Base-by-base conservation (phyloP, 495 filamentous ascomycete genomes). In the Lepraria neglecta region DNA sequence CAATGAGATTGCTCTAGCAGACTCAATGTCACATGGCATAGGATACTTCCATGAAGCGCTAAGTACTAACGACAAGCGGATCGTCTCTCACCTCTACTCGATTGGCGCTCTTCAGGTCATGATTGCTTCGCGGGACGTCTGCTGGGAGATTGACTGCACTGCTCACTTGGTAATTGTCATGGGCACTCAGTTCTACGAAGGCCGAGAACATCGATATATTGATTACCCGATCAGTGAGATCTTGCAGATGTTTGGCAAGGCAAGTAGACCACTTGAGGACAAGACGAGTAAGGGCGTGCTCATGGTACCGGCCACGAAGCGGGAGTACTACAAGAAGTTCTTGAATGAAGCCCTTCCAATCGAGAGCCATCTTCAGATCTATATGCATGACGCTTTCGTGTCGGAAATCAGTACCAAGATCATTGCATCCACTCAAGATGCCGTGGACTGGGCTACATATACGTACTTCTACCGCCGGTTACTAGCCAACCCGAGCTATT, bases 231-330 rank as follows among this genome's bases (percentile, higher is more conserved):
- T 97, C 63, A 92, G 87, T 68, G 94, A 99, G 70, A 81, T 99
- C n/a, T 77, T 99, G n/a, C 95, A 99, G 68, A 99, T 99, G 95
- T 96, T 97, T 63, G 94, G 94, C 66, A 95, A 91, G 71, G 90
- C 94, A 30, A 84, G 88, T 33, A 87, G 91, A 57, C 79, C 90
- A 6, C 82, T 85, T 10, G 73, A 83, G 62, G 92, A 96, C 69
- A 92, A 92, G 60, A 76, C 84, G 27, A 87, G 90, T 55, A 89
- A 87, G 62, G 95, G 92, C 61, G 89, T 99, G 17, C 76, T 99
- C 35, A 96, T 99, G 92, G 86, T 96, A 6, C 89, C 92, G 5
- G 86, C 87, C 19, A 90, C 92, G 48, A 96, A 95, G 77, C 85
- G 92, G 33, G 91, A 96, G 61, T 99, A 97, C 73, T 97, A 97